These are phyloP conservation scores for Thelonectria olida DNA, from an alignment of 2,329 filamentous ascomycete genomes.

Conservation along the genomic window DNA sequence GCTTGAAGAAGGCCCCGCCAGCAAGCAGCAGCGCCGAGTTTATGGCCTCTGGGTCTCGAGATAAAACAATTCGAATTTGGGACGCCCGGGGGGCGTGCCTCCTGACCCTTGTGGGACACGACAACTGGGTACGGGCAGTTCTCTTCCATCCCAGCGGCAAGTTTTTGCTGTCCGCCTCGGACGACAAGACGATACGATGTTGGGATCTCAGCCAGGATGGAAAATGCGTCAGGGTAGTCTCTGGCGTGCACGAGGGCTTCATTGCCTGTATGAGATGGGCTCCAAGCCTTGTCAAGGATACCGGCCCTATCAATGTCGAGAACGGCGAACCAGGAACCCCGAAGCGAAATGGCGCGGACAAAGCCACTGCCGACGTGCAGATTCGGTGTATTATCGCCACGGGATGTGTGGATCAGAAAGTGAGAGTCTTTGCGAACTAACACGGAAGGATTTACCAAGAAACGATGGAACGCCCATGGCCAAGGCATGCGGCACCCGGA, in stretches of 20 bases:
- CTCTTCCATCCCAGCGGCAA: slow-evolving; percentile 93
- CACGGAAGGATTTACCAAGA: neutral
- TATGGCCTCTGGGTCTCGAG: slow-evolving; percentile 86
- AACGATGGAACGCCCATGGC: neutral
- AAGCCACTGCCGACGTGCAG: slow-evolving; percentile 12
- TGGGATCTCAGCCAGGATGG: slow-evolving; percentile 94
- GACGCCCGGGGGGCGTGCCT: slow-evolving; percentile 85
- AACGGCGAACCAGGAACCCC: slow-evolving; percentile 35
- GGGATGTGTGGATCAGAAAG: slow-evolving; percentile 18
- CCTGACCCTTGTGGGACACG: slow-evolving; percentile 86
- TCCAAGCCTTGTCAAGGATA: slow-evolving; percentile 54
- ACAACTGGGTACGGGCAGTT: slow-evolving; percentile 90
- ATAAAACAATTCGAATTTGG: slow-evolving; percentile 93
- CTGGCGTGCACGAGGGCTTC: slow-evolving; percentile 83
- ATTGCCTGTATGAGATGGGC: slow-evolving; percentile 90
- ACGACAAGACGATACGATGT: slow-evolving; percentile 92
- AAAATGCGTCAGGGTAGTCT: slow-evolving; percentile 84
- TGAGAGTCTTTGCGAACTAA: slow-evolving; percentile 25
- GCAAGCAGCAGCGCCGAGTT: slow-evolving; percentile 82
- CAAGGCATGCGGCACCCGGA: slow-evolving; percentile 2
- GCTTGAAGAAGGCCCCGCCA: slow-evolving; percentile 83
- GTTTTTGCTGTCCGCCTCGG: slow-evolving; percentile 84
- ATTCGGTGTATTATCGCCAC: slow-evolving; percentile 23
- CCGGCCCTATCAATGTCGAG: slow-evolving; percentile 20
- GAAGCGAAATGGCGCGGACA: slow-evolving; percentile 24